Base-by-base conservation (phyloP, 257 asterid genomes). In the Nyctanthes arbortristis region DNA sequence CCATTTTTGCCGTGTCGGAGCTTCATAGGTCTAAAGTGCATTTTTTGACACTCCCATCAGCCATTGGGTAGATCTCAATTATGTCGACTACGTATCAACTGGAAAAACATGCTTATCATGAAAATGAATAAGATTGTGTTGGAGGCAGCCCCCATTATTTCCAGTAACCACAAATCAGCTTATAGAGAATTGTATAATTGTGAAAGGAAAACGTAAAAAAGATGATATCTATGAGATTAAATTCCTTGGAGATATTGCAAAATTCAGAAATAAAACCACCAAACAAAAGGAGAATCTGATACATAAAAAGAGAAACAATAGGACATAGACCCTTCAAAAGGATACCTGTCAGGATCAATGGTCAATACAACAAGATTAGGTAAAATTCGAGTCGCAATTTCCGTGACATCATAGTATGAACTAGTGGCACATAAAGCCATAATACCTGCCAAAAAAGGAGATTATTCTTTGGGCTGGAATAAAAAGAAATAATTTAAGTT, bases 371-470 rank as follows among this genome's bases (percentile, higher is more conserved):
- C 96, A 73, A 91, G 67, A 77, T 88, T 88, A 29, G 97, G 97
- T 70, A 94, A 80, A 75, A 94, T 91, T 67, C 96, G 84, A 71
- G 96, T 92, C 22, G 97, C 99, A 74, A 94, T 94, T 88, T 94
- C 99, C 67, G 93, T 80, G 74, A 82, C 84, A 31, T 94, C 99
- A 72, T 94, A 94, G 65, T 86, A 91, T 79, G 97, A 82, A 79
- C 93, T 86, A 73, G 99, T 91, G 78, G 99, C 99, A 72, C 85
- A 80, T 73, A 94, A 77, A 57, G 99, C 96, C 99, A 89, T 94
- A 75, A 94, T 73, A 83, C 97, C 99, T 93, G 86, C 67, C 66
- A 83, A 61, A 65, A 36, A 45, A 69, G 60, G 71, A 66, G 59
- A 39, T 34, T 61, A 75, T 74, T 43, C 67, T 73, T 47, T n/a